Evolutionary conservation across 768 basidiomycete species (phyloP).

Genomic region (Boletus reticulatus): DNA sequence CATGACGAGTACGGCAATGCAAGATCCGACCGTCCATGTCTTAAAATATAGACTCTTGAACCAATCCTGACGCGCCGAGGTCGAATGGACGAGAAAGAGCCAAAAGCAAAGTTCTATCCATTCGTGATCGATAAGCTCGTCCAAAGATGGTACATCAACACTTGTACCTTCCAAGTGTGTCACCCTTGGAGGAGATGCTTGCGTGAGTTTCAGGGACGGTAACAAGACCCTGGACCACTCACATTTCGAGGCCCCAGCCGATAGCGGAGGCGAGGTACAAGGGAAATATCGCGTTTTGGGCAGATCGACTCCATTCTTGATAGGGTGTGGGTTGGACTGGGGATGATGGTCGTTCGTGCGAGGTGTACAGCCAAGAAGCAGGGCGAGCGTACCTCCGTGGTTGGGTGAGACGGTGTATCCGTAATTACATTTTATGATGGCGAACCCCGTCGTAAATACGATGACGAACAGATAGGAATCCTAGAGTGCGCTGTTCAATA

Average conservation of each 20-base stretch:
- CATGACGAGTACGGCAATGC: constrained; percentile 59
- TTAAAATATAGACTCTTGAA: constrained; percentile 75
- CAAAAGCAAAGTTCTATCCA: constrained; percentile 78
- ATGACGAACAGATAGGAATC: constrained; percentile 69
- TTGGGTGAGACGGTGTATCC: constrained; percentile 51
- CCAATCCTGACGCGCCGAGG: constrained; percentile 67
- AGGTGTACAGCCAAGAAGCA: background rate
- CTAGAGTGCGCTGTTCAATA: constrained; percentile 34
- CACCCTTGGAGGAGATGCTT: constrained; percentile 44
- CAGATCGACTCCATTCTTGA: constrained; percentile 47
- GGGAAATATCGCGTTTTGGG: constrained; percentile 57
- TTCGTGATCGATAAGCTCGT: background rate
- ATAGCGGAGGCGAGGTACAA: constrained; percentile 61
- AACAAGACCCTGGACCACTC: constrained; percentile 21
- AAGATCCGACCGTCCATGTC: constrained; percentile 66
- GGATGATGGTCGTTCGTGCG: background rate
- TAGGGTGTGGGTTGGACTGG: constrained; percentile 68
- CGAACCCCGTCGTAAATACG: constrained; percentile 59
- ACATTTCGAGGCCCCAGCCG: constrained; percentile 78
- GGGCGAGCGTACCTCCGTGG: constrained; percentile 39
- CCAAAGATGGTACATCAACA: background rate
- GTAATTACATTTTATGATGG: constrained; percentile 70
- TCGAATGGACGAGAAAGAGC: constrained; percentile 75
- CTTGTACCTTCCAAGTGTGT: constrained; percentile 73
- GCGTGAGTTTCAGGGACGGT: too few relatives aligned